These are phyloP conservation scores for Kazachstania viticola DNA, from an alignment of 805 yeast genomes.

Conservation along the genomic window DNA sequence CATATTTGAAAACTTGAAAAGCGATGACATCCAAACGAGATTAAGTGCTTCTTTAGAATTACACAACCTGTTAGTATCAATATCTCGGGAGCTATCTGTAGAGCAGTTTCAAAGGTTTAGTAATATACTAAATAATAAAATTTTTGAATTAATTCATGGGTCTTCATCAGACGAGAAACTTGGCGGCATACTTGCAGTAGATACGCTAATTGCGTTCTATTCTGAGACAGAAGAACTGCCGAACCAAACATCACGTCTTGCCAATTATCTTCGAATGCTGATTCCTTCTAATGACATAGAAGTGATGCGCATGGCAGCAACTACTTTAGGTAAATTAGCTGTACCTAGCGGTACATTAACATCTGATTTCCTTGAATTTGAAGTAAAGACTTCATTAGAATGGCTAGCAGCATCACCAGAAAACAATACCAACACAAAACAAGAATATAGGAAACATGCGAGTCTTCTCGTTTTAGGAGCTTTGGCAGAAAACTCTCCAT, in stretches of 20 bases:
- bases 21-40: slow-evolving; percentile 27
- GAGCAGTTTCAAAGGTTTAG: slow-evolving; percentile 76
- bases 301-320: slow-evolving; percentile 79
- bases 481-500: slow-evolving; percentile 78
- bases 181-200: slow-evolving; percentile 88
- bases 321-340: slow-evolving; percentile 79
- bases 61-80: slow-evolving; percentile 52
- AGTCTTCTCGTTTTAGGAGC: slow-evolving; percentile 76
- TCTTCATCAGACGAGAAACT: slow-evolving; percentile 59
- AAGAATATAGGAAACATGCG: slow-evolving; percentile 80
- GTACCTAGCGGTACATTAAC: slow-evolving; percentile 82
- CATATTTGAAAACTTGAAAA: slow-evolving; percentile 29
- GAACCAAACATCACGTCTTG: slow-evolving; percentile 78
- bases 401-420: slow-evolving; percentile 59
- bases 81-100: slow-evolving; percentile 69
- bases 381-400: slow-evolving; percentile 80
- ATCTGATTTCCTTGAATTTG: slow-evolving; percentile 86
- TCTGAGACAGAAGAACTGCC: slow-evolving; percentile 76
- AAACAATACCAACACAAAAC: slow-evolving; percentile 45
- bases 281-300: slow-evolving; percentile 73
- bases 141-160: slow-evolving; percentile 75
- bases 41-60: slow-evolving; percentile 56
- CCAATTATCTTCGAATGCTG: slow-evolving; percentile 74
- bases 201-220: slow-evolving; percentile 74
- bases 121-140: slow-evolving; percentile 75